Evolutionary conservation across 164 flowering plant species (phyloP).

Genomic region (Kalanchoe fedtschenkoi): DNA sequence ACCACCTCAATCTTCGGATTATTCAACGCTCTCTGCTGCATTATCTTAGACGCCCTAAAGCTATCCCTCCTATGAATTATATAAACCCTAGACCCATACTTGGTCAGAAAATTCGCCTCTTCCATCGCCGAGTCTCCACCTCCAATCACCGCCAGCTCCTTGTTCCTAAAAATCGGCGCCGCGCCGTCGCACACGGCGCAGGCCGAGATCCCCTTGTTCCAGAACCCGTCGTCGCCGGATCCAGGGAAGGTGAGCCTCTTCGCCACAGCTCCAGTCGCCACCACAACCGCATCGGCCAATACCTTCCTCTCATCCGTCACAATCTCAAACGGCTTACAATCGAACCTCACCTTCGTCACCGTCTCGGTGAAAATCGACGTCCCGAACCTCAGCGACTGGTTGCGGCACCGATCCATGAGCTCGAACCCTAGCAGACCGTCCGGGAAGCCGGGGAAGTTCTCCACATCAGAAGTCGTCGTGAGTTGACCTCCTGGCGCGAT

Average conservation of each 20-base stretch:
- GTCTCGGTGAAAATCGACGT: slow-evolving; percentile 73
- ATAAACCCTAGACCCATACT: slow-evolving; percentile 74
- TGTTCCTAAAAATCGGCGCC: slow-evolving; percentile 73
- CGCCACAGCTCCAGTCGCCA: slow-evolving; percentile 90
- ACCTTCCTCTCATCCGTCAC: slow-evolving; percentile 38
- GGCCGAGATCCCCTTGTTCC: slow-evolving; percentile 91
- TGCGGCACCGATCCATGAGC: slow-evolving; percentile 56
- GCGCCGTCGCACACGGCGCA: slow-evolving; percentile 84
- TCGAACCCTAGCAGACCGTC: slow-evolving; percentile 63
- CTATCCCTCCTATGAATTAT: slow-evolving; percentile 70
- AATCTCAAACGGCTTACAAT: slow-evolving; percentile 38
- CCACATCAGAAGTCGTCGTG: slow-evolving; percentile 93
- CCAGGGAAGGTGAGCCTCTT: slow-evolving; percentile 55
- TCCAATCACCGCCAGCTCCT: slow-evolving; percentile 84
- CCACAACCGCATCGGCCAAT: slow-evolving; percentile 63
- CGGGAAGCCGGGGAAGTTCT: slow-evolving; percentile 95
- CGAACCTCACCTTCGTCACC: slow-evolving; percentile 54
- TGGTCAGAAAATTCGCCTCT: slow-evolving; percentile 80
- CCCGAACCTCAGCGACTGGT: slow-evolving; percentile 62
- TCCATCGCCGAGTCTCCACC: slow-evolving; percentile 99
- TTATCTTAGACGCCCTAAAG: slow-evolving; percentile 88
- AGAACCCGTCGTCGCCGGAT: slow-evolving; percentile 36
- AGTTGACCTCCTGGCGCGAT: slow-evolving; percentile 98
- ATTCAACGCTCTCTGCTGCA: slow-evolving; percentile 64
- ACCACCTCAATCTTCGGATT: slow-evolving; percentile 81